Evolutionary conservation across 371 early-diverging fungal genomes (phyloP).

Genomic region (Lichtheimia ramosa): DNA sequence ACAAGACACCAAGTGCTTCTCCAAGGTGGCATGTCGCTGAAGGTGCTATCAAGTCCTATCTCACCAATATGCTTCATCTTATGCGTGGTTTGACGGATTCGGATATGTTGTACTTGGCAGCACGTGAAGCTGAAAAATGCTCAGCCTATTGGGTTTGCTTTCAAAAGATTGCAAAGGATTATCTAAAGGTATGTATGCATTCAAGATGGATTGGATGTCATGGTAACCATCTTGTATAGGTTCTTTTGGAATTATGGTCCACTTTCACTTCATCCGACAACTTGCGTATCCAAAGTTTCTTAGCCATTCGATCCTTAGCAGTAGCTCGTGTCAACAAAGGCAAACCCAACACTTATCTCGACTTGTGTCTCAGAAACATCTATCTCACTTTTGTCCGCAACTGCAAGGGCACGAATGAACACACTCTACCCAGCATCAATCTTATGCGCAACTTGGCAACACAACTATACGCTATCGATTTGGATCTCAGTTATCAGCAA

Average conservation of each 20-base stretch:
- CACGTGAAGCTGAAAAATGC: conserved; percentile 77
- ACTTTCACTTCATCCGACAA: conserved; percentile 58
- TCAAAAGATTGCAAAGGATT: conserved; percentile 75
- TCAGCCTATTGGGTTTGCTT: conserved; percentile 81
- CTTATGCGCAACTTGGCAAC: conserved; percentile 89
- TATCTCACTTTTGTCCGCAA: conserved; percentile 81
- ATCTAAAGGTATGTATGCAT: conserved; percentile 60
- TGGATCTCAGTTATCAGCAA: conserved; percentile 82
- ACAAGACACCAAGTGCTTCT: conserved; percentile 43
- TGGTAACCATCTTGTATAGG: conserved; percentile 14
- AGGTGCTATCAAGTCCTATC: conserved; percentile 78
- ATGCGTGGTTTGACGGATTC: conserved; percentile 77
- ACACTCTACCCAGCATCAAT: conserved; percentile 82
- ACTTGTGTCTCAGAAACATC: conserved; percentile 66
- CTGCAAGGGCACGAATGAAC: conserved; percentile 73
- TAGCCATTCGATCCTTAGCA: conserved; percentile 77
- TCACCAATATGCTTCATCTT: conserved; percentile 69
- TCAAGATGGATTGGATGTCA: too few species aligned
- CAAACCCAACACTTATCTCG: conserved; percentile 30
- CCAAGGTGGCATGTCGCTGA: conserved; percentile 73
- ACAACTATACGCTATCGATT: conserved; percentile 79
- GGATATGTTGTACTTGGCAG: conserved; percentile 77
- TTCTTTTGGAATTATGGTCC: conserved; percentile 58
- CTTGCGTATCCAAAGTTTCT: conserved; percentile 79
- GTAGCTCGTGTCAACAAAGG: conserved; percentile 23